A percentile compares a stretch with the other conserved stretches of the same genome.
Conservation (phyloP, 306 rosid genomes). For the Quercus parvula region DNA sequence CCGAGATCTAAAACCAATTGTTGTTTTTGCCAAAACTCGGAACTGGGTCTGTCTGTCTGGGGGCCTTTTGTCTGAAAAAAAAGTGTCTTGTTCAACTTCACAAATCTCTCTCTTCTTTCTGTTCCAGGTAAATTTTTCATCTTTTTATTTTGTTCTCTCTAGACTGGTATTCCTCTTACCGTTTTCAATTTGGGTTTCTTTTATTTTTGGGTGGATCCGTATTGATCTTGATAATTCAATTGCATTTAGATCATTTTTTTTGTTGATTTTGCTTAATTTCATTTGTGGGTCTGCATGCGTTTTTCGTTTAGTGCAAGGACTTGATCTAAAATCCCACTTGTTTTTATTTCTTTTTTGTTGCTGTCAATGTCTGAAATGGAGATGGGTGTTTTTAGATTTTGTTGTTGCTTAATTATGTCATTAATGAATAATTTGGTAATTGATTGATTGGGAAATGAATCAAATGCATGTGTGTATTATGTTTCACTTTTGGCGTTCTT, state of each 20-base stretch:
- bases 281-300: constrained; percentile 23
- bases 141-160: background rate
- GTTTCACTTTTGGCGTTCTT: background rate
- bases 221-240: constrained; percentile 19
- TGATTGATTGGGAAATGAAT: background rate
- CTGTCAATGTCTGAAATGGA: constrained; percentile 26
- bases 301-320: constrained; percentile 12
- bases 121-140: constrained; percentile 27
- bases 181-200: background rate
- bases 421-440: background rate
- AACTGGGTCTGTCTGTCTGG: constrained; percentile 16
- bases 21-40: constrained; percentile 23
- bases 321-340: background rate
- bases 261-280: background rate
- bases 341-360: constrained; percentile 1
- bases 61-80: constrained; percentile 31
- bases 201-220: constrained; percentile 15
- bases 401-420: background rate
- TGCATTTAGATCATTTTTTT: constrained; percentile 9
- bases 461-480: background rate
- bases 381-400: constrained; percentile 20
- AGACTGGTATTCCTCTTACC: constrained; percentile 16
- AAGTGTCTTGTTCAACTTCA: constrained; percentile 31
- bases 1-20: constrained; percentile 41
- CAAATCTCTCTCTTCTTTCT: constrained; percentile 13